A percentile compares a stretch with the other conserved stretches of the same genome.
Conservation (phyloP, 2,329 filamentous ascomycete genomes). For the Colletotrichum sublineola region DNA sequence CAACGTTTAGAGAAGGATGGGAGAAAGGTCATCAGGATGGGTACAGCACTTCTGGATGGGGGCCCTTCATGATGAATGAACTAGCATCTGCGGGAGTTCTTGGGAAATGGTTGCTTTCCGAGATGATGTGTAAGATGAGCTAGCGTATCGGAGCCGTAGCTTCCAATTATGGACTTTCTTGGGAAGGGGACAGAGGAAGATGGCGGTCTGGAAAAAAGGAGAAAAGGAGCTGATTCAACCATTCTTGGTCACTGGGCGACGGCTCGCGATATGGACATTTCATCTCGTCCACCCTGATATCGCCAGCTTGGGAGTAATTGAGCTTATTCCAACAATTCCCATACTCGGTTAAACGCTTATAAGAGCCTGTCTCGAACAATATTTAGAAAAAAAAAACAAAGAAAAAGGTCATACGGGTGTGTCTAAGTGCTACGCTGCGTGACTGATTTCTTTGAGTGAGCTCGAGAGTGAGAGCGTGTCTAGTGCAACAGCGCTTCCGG, state of each 20-base stretch:
- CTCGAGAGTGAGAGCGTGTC: too few relatives aligned
- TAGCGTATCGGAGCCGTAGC: constrained; percentile 12
- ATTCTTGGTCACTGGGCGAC: constrained; percentile 36
- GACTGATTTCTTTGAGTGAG: neutral
- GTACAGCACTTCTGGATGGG: constrained; percentile 14
- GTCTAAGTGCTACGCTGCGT: neutral
- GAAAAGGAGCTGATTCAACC: neutral
- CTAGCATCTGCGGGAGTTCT: constrained; percentile 37
- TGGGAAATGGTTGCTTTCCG: constrained; percentile 15
- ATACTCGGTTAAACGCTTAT: constrained; percentile 33
- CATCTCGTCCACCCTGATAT: neutral
- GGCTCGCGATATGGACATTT: neutral
- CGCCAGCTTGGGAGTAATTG: constrained; percentile 8
- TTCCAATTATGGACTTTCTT: neutral
- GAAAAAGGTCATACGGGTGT: neutral
- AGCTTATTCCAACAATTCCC: neutral
- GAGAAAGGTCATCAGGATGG: constrained; percentile 24
- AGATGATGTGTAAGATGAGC: constrained; percentile 31
- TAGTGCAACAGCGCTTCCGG: neutral
- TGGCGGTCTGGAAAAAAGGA: neutral
- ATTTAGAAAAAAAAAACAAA: neutral
- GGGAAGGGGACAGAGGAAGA: neutral
- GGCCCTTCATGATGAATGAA: constrained; percentile 34
- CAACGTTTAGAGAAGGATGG: constrained; percentile 20
- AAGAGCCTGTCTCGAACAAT: constrained; percentile 21